These are phyloP conservation scores for Cystobasidium slooffiae DNA, from an alignment of 1,284 basidiomycete genomes.

Conservation along the genomic window DNA sequence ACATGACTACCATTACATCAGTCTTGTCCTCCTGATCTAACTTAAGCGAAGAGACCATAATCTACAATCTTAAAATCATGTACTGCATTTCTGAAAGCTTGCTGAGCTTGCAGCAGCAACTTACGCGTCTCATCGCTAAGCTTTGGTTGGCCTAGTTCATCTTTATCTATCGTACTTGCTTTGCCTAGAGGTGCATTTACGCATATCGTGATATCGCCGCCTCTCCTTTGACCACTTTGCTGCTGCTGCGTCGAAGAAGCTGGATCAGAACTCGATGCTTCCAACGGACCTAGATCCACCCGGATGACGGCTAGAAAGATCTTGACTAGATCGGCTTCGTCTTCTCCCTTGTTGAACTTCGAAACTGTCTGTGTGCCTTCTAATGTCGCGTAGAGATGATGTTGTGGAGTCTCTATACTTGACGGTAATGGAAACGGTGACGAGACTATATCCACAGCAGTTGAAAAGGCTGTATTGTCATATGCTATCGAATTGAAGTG, in stretches of 20 bases:
- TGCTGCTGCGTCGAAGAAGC: conserved; percentile 31
- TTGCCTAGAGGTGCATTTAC: conserved; percentile 72
- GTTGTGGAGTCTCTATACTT: conserved; percentile 41
- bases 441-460: conserved; percentile 62
- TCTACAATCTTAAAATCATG: conserved; percentile 71
- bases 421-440: conserved; percentile 49
- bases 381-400: conserved; percentile 68
- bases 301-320: conserved; percentile 80
- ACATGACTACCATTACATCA: not conserved
- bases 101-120: conserved; percentile 57
- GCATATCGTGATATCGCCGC: conserved; percentile 75
- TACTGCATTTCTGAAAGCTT: conserved; percentile 64
- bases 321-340: conserved; percentile 67
- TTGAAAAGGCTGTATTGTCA: conserved; percentile 76
- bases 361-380: conserved; percentile 70
- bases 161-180: conserved; percentile 60
- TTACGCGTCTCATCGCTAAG: conserved; percentile 51
- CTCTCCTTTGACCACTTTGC: not conserved
- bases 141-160: conserved; percentile 56
- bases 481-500: conserved; percentile 91
- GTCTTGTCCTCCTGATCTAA: no score
- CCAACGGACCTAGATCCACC: conserved; percentile 64
- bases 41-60: conserved; percentile 69
- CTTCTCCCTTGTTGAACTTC: conserved; percentile 70
- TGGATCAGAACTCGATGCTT: not conserved